Evolutionary conservation across 2,329 filamentous ascomycete genomes (phyloP).

Genomic region (Neoascochyta sp.): DNA sequence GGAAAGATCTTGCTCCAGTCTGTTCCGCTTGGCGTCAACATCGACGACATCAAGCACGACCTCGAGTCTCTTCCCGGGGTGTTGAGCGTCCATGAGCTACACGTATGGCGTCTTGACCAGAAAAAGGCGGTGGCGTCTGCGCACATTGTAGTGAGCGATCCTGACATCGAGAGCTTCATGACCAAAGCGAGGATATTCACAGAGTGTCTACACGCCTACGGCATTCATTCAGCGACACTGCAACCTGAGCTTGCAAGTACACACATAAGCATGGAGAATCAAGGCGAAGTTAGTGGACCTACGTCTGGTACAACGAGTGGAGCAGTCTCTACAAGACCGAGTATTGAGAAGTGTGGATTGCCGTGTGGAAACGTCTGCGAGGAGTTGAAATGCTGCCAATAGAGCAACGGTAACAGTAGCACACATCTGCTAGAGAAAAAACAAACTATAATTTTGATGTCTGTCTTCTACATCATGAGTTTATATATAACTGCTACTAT

Average conservation of each 20-base stretch:
- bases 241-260: conserved; percentile 57
- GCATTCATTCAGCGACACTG: conserved; percentile 67
- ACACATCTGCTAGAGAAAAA: conserved; percentile 1
- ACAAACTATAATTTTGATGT: background rate
- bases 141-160: conserved; percentile 61
- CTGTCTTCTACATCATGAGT: background rate
- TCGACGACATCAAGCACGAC: conserved; percentile 64
- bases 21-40: conserved; percentile 57
- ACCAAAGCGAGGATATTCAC: conserved; percentile 58
- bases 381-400: conserved; percentile 47
- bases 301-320: no score
- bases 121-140: conserved; percentile 66
- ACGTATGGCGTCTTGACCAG: conserved; percentile 71
- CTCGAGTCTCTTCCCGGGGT: conserved; percentile 66
- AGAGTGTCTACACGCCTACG: conserved; percentile 69
- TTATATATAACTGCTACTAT: background rate
- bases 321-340: conserved; percentile 22
- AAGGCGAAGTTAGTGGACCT: no score
- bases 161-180: conserved; percentile 57
- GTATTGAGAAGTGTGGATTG: conserved; percentile 48
- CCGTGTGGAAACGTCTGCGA: conserved; percentile 52
- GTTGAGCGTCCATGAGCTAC: conserved; percentile 65
- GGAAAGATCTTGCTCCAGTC: conserved; percentile 67
- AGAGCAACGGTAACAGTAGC: conserved; percentile 3
- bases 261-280: no score